Conservation (phyloP, 2,329 filamentous ascomycete genomes). For the Arthrobotrys iridis region DNA sequence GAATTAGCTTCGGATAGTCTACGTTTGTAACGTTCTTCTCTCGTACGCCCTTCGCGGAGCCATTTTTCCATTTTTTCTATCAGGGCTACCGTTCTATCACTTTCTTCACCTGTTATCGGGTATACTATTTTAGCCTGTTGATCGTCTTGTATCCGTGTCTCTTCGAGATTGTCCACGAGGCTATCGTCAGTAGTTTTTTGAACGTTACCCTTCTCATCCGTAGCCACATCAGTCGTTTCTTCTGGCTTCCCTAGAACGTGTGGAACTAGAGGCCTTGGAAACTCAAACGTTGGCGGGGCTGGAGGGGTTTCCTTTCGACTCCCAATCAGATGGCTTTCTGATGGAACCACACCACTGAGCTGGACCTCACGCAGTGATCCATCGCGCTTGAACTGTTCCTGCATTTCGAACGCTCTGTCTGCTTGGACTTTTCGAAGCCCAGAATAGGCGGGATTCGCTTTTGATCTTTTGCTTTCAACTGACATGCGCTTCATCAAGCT, state of each 20-base stretch:
- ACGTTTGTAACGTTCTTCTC: background rate
- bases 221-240: background rate
- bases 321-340: background rate
- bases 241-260: background rate
- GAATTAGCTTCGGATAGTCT: background rate
- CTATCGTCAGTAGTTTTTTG: too few relatives aligned
- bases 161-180: background rate
- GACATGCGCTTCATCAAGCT: conserved; percentile 17
- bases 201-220: background rate
- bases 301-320: background rate
- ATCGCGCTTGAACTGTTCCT: conserved; percentile 21
- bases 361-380: conserved; percentile 7
- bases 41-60: background rate
- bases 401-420: conserved; percentile 29
- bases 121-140: background rate
- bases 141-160: background rate
- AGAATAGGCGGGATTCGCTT: background rate
- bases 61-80: background rate
- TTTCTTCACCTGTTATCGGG: background rate
- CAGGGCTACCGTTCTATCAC: background rate
- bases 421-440: conserved; percentile 13
- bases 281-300: background rate
- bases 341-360: conserved; percentile 13
- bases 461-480: conserved; percentile 2
- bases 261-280: background rate